Evolutionary conservation across 768 basidiomycete species (phyloP).

Genomic region (Leccinum variicolor): DNA sequence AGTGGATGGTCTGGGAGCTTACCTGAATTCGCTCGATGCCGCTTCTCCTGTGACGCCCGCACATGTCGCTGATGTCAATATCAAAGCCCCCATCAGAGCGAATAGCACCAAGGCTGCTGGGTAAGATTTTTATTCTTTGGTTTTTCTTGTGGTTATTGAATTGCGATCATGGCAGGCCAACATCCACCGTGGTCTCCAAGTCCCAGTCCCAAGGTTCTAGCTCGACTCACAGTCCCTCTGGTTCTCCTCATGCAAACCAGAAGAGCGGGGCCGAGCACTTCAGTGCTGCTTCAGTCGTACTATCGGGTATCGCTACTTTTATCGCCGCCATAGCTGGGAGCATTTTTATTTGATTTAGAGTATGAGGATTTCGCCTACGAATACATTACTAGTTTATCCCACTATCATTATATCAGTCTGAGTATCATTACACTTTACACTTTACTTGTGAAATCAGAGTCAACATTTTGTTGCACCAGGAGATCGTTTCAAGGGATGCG

Average conservation of each 20-base stretch:
- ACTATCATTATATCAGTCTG: background rate
- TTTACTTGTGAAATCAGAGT: conserved; percentile 3
- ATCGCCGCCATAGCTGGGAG: conserved; percentile 22
- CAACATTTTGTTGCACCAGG: background rate
- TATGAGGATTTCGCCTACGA: background rate
- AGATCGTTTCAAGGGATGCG: background rate
- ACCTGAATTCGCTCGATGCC: conserved; percentile 44
- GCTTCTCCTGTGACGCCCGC: conserved; percentile 27
- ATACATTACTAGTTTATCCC: conserved; percentile 8
- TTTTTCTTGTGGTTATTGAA: background rate
- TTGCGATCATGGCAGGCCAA: conserved; percentile 5
- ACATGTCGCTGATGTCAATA: conserved; percentile 15
- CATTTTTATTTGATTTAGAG: conserved; percentile 18
- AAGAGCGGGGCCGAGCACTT: conserved; percentile 32
- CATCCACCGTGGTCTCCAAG: background rate
- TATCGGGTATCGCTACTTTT: conserved; percentile 23
- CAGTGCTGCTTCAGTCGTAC: conserved; percentile 16
- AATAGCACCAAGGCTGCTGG: conserved; percentile 7
- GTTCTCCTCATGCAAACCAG: conserved; percentile 29
- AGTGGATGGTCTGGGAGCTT: conserved; percentile 37
- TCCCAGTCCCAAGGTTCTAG: conserved; percentile 2
- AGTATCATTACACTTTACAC: conserved; percentile 3
- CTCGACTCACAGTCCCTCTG: conserved; percentile 13
- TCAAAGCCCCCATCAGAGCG: conserved; percentile 13
- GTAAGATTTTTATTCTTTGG: conserved; percentile 2